These are phyloP conservation scores for Sporothrix pseudoabietina DNA, from an alignment of 2,329 filamentous ascomycete species.

Conservation along the genomic window DNA sequence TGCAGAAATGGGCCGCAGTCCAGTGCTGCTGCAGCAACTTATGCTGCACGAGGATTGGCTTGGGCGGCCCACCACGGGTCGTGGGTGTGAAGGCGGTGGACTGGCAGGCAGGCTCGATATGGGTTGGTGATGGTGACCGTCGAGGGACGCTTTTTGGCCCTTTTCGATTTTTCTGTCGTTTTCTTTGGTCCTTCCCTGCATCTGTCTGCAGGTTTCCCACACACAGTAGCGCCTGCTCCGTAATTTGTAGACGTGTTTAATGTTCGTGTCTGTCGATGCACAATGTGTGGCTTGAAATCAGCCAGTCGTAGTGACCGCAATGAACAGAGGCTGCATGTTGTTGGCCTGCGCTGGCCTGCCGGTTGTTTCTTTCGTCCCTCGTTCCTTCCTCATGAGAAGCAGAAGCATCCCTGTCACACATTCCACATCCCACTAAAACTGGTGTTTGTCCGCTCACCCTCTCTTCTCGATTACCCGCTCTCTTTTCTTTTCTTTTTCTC, in stretches of 20 bases:
- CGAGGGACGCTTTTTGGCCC: not conserved
- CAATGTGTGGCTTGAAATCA: conserved; percentile 21
- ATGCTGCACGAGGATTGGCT: conserved; percentile 16
- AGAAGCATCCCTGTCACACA: conserved; percentile 39
- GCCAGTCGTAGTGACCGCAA: conserved; percentile 19
- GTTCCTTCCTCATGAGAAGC: conserved; percentile 32
- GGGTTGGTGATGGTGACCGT: conserved; percentile 6
- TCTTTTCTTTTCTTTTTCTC: not conserved
- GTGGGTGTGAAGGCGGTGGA: conserved; percentile 7
- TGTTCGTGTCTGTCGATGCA: not conserved
- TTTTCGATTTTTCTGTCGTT: not conserved
- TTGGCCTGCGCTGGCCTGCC: conserved; percentile 1
- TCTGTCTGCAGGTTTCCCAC: not conserved
- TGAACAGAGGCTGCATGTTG: conserved; percentile 15
- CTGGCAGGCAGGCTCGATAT: not conserved
- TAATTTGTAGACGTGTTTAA: conserved; percentile 11
- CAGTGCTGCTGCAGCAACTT: not conserved
- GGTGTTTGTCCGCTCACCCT: not conserved
- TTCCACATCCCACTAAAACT: conserved; percentile 40
- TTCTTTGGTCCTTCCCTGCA: conserved; percentile 14
- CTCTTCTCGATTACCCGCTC: not conserved
- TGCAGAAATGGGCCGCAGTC: conserved; percentile 15
- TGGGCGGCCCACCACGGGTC: conserved; percentile 15
- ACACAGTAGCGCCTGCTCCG: not conserved
- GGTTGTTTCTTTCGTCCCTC: conserved; percentile 4